phyloP scores from a whole-genome alignment of 1,139 yeast genomes.

The Geotrichum klebahnii region DNA sequence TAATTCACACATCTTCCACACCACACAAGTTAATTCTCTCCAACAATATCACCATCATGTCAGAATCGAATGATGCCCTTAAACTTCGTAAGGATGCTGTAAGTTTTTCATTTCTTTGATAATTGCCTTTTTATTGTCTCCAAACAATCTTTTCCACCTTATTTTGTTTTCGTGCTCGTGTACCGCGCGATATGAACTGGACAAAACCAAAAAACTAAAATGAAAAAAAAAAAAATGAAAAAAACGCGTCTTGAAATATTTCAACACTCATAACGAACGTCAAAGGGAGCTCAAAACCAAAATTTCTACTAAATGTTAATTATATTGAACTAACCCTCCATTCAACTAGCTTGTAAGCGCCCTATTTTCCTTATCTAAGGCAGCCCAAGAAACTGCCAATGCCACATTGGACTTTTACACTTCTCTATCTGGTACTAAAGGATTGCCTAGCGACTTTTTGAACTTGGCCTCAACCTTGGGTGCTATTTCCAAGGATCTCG shows the following conservation, averaged over 20 bases:
- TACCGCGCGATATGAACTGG: no score
- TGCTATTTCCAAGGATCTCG: constrained; percentile 26
- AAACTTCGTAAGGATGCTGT: constrained; percentile 7
- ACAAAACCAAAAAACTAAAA: no score
- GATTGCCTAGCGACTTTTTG: constrained; percentile 11
- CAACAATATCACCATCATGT: neutral
- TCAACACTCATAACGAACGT: neutral
- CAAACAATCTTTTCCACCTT: neutral
- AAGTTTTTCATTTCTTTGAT: neutral
- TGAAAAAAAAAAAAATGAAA: no score
- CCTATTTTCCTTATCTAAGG: constrained; percentile 71
- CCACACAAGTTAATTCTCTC: no score
- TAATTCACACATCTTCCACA: no score
- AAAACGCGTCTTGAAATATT: no score
- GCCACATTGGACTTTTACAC: constrained; percentile 75
- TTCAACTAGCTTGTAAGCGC: constrained; percentile 58
- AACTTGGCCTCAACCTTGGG: constrained; percentile 37
- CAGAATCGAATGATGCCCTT: neutral
- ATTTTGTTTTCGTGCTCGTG: no score
- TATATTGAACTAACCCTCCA: neutral
- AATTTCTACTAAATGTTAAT: neutral
- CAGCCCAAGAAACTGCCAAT: constrained; percentile 74
- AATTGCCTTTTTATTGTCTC: neutral
- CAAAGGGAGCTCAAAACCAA: neutral
- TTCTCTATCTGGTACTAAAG: constrained; percentile 26